These are phyloP conservation scores for Penicillium palitans DNA, from an alignment of 2,329 filamentous ascomycete species.

Conservation along the genomic window DNA sequence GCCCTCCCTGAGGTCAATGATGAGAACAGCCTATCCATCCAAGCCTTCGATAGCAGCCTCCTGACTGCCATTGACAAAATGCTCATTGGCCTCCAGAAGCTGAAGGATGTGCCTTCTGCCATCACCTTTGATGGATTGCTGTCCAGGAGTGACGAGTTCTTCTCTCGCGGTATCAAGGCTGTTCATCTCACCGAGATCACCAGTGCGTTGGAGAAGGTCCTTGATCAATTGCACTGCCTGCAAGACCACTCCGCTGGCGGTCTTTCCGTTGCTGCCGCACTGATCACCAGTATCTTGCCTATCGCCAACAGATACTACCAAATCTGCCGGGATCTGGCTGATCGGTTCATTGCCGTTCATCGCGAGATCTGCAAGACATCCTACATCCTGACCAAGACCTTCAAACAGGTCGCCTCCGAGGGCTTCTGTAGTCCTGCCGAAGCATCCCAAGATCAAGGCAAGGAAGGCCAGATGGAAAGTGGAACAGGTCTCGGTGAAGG, in stretches of 20 bases:
- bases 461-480: slow-evolving; percentile 77
- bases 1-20: slow-evolving; percentile 14
- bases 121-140: slow-evolving; percentile 66
- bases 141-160: slow-evolving; percentile 54
- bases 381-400: slow-evolving; percentile 72
- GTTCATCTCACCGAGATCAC: slow-evolving; percentile 62
- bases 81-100: slow-evolving; percentile 74
- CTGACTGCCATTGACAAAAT: slow-evolving; percentile 71
- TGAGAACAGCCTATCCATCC: slow-evolving; percentile 30
- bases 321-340: slow-evolving; percentile 60
- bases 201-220: slow-evolving; percentile 44
- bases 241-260: slow-evolving; percentile 44
- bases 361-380: slow-evolving; percentile 70
- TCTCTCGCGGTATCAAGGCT: slow-evolving; percentile 56
- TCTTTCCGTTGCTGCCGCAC: slow-evolving; percentile 53
- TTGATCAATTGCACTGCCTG: slow-evolving; percentile 49
- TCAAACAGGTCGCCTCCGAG: slow-evolving; percentile 74
- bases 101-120: slow-evolving; percentile 57
- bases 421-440: slow-evolving; percentile 92
- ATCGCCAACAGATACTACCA: slow-evolving; percentile 72
- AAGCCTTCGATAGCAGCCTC: slow-evolving; percentile 58
- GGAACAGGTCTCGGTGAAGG: slow-evolving; percentile 95
- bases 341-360: slow-evolving; percentile 65
- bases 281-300: slow-evolving; percentile 65
- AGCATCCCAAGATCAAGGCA: slow-evolving; percentile 68